Percentiles rank a stretch among this genome's conserved stretches.
Conservation (phyloP, 2,329 filamentous ascomycete species). For the Alternaria arbusti region DNA sequence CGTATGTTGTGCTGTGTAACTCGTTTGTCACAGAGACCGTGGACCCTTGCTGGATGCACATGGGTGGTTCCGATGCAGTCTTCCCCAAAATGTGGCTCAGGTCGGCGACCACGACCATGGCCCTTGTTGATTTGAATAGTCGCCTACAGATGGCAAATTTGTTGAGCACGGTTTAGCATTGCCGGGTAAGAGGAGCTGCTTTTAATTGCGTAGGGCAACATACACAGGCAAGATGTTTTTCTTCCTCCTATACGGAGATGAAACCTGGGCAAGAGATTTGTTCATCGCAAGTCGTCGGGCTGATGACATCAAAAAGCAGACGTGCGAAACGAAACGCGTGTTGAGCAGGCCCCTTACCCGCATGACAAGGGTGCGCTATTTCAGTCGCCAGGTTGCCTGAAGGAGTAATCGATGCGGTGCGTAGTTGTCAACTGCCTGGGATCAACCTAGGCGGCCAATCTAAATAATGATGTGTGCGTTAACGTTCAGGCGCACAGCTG, state of each 20-base stretch:
- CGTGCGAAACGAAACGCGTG: constrained; percentile 6
- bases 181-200: too few relatives aligned
- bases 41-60: background rate
- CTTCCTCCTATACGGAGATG: background rate
- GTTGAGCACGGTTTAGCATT: background rate
- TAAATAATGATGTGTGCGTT: background rate
- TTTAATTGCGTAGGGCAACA: background rate
- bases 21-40: background rate
- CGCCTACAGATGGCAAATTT: background rate
- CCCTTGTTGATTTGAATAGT: background rate
- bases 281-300: background rate
- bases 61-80: constrained; percentile 12
- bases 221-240: background rate
- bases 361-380: background rate
- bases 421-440: background rate
- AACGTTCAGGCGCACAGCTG: background rate
- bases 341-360: background rate
- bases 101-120: constrained; percentile 32
- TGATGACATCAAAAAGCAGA: background rate
- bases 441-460: background rate
- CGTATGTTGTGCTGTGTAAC: constrained; percentile 1
- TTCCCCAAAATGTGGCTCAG: constrained; percentile 33
- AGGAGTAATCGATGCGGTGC: background rate
- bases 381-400: background rate
- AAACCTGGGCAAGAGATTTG: background rate